These are phyloP conservation scores for Cryptococcus sp. DNA, from an alignment of 1,284 basidiomycete species.

Conservation along the genomic window DNA sequence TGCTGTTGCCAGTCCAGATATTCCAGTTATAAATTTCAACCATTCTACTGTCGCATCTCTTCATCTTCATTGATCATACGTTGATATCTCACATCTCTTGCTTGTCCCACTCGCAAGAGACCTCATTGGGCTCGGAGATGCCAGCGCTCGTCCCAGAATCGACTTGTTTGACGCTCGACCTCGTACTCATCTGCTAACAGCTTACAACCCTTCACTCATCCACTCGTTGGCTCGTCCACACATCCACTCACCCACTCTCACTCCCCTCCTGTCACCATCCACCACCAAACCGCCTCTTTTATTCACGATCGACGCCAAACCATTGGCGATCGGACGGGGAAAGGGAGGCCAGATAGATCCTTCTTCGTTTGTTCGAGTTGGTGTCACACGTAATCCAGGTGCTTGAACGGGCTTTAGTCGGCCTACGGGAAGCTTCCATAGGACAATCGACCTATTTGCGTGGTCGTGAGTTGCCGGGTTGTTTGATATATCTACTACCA, in stretches of 20 bases:
- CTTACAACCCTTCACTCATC: background rate
- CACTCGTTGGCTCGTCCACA: background rate
- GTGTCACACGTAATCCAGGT: slow-evolving; percentile 9
- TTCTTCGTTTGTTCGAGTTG: slow-evolving; percentile 2
- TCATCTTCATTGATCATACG: no score
- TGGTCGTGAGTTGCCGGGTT: slow-evolving; percentile 5
- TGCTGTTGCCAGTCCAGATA: no score
- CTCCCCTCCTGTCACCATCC: background rate
- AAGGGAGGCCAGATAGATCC: slow-evolving; percentile 43
- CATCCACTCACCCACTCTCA: slow-evolving; percentile 3
- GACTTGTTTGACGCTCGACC: no score
- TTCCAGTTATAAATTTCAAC: no score
- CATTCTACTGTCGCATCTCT: no score
- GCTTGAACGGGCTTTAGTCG: slow-evolving; percentile 25
- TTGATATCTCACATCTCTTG: no score
- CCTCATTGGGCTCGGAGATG: no score
- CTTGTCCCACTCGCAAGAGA: no score
- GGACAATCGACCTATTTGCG: background rate
- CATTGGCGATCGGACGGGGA: slow-evolving; percentile 49
- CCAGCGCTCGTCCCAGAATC: no score
- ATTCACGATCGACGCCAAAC: slow-evolving; percentile 50
- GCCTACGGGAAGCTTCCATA: slow-evolving; percentile 1
- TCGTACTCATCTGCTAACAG: background rate
- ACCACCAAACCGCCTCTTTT: slow-evolving; percentile 34
- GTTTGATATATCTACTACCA: background rate